Base-by-base conservation (phyloP, 345 rosid species). In the Rhodamnia rubescens region DNA sequence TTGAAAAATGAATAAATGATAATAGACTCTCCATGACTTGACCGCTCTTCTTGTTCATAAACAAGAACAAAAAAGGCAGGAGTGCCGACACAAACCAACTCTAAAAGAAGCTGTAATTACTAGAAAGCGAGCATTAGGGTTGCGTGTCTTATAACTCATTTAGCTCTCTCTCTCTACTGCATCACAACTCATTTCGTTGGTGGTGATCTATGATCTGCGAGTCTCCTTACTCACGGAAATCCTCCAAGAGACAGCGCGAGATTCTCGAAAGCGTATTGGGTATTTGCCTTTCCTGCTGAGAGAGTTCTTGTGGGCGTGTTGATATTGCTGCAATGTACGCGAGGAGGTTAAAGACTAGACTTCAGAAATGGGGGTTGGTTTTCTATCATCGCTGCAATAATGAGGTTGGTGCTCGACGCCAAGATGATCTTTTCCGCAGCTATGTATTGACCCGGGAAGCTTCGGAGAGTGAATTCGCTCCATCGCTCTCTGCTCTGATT, bases 401-500 rank as follows among this genome's bases (percentile, higher is more conserved):
- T 82, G 61, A 74, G 86, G 42, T 83, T 86, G 89, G 83, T 27
- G 53, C 84, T 51, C 61, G 55, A 86, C 26, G 82, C 74, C 81
- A 7, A 54, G 57, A 84, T 24, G 82, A 85, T 74, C 64, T 51
- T 42, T 57, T 49, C 36, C 53, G 56, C 1, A 44, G 56, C 22
- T 24, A 52, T 16, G 42, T 36, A 14, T 5, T 53, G 52, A 57
- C 59, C 56, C 26, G 32, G 32, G 54, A 74, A 26, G 29, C 69
- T 54, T 75, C 83, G 42, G 18, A 14, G 42, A n/a, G 49, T 0
- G n/a, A 85, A 74, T 56, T 59, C 53, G 57, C 58, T 24, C 81
- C 59, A 8, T 44, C 61, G 55, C 74, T 58, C 36, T 15, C 86
- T 29, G 50, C 42, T 18, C 81, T 55, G 21, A 40, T 55, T 7